Percentiles rank a stretch among this genome's conserved stretches.
Evolutionary conservation across 2,329 filamentous ascomycete genomes (phyloP).

Genomic region (Tolypocladium amazonense): DNA sequence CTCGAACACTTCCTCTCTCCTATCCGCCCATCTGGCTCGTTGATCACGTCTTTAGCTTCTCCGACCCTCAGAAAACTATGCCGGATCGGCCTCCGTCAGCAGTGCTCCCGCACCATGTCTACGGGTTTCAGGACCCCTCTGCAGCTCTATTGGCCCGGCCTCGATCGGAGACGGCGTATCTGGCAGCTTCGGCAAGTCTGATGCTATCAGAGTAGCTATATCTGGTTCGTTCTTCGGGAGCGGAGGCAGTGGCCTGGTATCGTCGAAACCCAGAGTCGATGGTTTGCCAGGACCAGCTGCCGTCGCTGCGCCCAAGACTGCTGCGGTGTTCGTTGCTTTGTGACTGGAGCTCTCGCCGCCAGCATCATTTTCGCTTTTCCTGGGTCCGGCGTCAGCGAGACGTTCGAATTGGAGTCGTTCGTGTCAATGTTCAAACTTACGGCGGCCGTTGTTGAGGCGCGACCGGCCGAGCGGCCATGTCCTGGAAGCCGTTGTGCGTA

Average conservation of each 20-base stretch:
- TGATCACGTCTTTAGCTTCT: not conserved
- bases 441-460: not conserved
- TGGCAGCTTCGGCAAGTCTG: not conserved
- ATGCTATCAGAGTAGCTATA: not conserved
- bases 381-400: not conserved
- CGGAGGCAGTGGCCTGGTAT: not conserved
- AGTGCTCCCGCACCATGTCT: not conserved
- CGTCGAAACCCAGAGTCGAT: not conserved
- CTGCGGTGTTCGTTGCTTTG: not conserved
- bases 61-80: not conserved
- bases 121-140: not conserved
- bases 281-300: not conserved
- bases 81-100: not conserved
- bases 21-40: not conserved
- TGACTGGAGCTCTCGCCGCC: not conserved
- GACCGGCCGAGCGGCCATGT: constrained; percentile 4
- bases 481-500: constrained; percentile 4
- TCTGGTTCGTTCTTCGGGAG: not conserved
- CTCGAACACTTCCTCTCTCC: not conserved
- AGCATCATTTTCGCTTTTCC: not conserved
- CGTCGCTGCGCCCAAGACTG: not conserved
- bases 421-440: not conserved
- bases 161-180: not conserved
- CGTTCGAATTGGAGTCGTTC: not conserved
- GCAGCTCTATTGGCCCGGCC: not conserved